Evolutionary conservation across 306 rosid species (phyloP).

Genomic region (Glycine tomentella): DNA sequence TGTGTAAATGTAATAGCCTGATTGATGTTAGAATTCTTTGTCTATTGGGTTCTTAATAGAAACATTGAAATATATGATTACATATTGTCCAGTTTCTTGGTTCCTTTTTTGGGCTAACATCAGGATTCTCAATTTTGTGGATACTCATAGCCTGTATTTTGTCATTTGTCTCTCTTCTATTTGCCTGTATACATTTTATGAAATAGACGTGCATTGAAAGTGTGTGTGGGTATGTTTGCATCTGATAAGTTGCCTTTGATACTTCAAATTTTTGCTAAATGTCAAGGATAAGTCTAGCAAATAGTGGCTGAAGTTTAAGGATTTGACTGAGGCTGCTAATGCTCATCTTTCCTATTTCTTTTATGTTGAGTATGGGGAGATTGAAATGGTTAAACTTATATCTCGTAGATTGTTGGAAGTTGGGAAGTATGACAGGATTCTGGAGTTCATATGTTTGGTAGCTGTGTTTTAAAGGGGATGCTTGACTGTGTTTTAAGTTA

Average conservation of each 20-base stretch:
- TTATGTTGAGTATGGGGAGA: slow-evolving; percentile 11
- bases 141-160: not conserved
- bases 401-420: slow-evolving; percentile 27
- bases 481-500: not conserved
- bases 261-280: slow-evolving; percentile 5
- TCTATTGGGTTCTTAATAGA: not conserved
- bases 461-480: slow-evolving; percentile 18
- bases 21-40: not conserved
- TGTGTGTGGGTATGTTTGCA: slow-evolving; percentile 27
- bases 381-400: not conserved
- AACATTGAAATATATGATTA: slow-evolving; percentile 18
- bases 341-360: not conserved
- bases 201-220: slow-evolving; percentile 5
- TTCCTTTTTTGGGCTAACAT: not conserved
- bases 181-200: not conserved
- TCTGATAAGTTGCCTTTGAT: not conserved
- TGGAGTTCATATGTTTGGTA: slow-evolving; percentile 1
- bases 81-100: slow-evolving; percentile 3
- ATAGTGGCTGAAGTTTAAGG: not conserved
- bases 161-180: not conserved
- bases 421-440: slow-evolving; percentile 1
- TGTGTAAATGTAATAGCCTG: not conserved
- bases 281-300: not conserved
- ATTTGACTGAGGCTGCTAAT: not conserved
- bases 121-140: not conserved